Base-by-base conservation (phyloP, 805 yeast species). In the Phaffomyces antillensis region DNA sequence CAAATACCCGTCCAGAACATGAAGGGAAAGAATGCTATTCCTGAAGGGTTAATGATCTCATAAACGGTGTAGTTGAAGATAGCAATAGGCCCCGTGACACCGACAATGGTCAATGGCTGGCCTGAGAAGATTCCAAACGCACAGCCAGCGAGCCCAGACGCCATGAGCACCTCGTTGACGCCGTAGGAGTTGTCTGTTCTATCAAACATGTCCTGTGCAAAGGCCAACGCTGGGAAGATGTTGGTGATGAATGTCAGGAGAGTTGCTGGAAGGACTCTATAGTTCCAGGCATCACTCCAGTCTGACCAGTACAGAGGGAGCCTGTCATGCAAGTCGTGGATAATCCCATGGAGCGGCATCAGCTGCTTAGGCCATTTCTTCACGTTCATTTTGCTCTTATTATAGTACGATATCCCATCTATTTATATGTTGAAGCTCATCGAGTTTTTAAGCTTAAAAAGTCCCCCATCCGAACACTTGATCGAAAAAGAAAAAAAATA, bases 131-230 rank as follows among this genome's bases (percentile, higher is more conserved):
- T 53, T 0, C 98, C 96, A 67, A 93, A 91, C 2, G 86, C 80
- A 6, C 90, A 74, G 0, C 98, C 97, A 0, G 87, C 97, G 60
- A 93, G 63, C 0, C 96, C 96, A 30, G 90, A 79, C 7, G 93
- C 73, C 59, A 93, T 58, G 23, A 91, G 69, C 3, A 91, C 84
- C 59, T 91, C 99, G 59, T 91, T 93, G 5, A 93, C 84, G 4
- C 99, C 99, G 56, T 88, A 91, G 12, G 90, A 74, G 52, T 85
- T 80, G 40, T 84, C 66, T 0, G 99, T 91, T 49, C 87, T 81
- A 62, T 90, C 96, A 63, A 89, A 90, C 96, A 91, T 85, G 60
- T 91, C 98, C 59, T 88, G 96, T 0, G 97, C 95, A 71, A 91
- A 91, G 0, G 98, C 96, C 36, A 91, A 74, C 0, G 97, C 97